Evolutionary conservation across 768 basidiomycete species (phyloP).

Genomic region (Phlebiopsis gigantea): DNA sequence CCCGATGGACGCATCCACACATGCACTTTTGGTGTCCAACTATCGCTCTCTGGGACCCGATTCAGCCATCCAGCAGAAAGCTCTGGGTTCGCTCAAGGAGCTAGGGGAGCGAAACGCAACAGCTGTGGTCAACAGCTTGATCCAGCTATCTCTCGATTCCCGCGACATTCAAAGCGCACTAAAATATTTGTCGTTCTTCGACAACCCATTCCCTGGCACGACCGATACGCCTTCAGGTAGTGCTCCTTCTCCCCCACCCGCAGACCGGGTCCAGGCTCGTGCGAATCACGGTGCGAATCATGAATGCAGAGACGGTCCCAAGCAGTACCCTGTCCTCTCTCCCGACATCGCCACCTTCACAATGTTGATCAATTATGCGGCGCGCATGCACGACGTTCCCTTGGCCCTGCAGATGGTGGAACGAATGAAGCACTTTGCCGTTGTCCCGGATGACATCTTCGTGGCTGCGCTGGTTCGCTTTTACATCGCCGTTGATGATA

Average conservation of each 20-base stretch:
- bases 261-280: conserved; percentile 6
- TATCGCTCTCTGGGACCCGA: conserved; percentile 61
- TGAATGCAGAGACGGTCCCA: no score
- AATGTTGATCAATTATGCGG: conserved; percentile 54
- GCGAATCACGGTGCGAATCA: not conserved
- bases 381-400: conserved; percentile 36
- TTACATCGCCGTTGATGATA: conserved; percentile 43
- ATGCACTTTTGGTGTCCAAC: conserved; percentile 50
- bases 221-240: conserved; percentile 9
- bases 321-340: conserved; percentile 3
- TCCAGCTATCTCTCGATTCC: conserved; percentile 54
- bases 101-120: conserved; percentile 39
- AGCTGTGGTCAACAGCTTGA: conserved; percentile 63
- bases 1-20: conserved; percentile 50
- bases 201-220: conserved; percentile 11
- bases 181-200: conserved; percentile 46
- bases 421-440: conserved; percentile 38
- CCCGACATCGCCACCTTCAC: conserved; percentile 61
- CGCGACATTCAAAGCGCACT: conserved; percentile 43
- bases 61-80: conserved; percentile 44
- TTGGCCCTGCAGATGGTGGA: conserved; percentile 42
- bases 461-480: conserved; percentile 52
- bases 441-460: conserved; percentile 41
- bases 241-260: conserved; percentile 26
- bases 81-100: conserved; percentile 40